Evolutionary conservation across 345 rosid species (phyloP).

Genomic region (Schrenkiella parvula): DNA sequence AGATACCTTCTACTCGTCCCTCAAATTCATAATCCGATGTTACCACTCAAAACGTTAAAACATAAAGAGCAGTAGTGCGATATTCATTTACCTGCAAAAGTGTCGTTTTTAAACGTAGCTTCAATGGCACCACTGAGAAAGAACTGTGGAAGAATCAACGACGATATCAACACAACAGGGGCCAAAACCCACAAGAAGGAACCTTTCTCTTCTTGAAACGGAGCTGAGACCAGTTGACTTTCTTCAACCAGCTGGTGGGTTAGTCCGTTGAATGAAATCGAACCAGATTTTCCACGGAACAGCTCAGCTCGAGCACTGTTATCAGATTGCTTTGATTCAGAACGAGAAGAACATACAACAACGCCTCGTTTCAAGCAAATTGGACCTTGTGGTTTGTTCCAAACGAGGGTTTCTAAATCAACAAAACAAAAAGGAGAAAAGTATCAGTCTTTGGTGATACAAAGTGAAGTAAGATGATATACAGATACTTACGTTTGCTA

Average conservation of each 20-base stretch:
- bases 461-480: neutral
- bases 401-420: conserved; percentile 25
- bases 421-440: neutral
- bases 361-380: conserved; percentile 28
- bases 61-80: neutral
- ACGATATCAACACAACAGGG: conserved; percentile 56
- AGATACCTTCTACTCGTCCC: neutral
- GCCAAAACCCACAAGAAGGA: conserved; percentile 76
- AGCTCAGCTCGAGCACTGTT: conserved; percentile 47
- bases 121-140: conserved; percentile 54
- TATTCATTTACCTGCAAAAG: conserved; percentile 38
- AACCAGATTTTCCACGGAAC: conserved; percentile 77
- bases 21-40: neutral
- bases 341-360: conserved; percentile 30
- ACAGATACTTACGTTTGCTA: conserved; percentile 33
- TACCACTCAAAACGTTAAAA: neutral
- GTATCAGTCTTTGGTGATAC: neutral
- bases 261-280: conserved; percentile 67
- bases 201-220: conserved; percentile 57
- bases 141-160: conserved; percentile 71
- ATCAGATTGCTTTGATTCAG: conserved; percentile 11
- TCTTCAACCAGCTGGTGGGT: conserved; percentile 78
- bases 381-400: conserved; percentile 13
- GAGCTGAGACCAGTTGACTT: conserved; percentile 58
- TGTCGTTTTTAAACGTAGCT: conserved; percentile 47